A percentile compares a stretch with the other conserved stretches of the same genome.
phyloP scores from a whole-genome alignment of 345 rosid genomes.

The Linum trigynum region DNA sequence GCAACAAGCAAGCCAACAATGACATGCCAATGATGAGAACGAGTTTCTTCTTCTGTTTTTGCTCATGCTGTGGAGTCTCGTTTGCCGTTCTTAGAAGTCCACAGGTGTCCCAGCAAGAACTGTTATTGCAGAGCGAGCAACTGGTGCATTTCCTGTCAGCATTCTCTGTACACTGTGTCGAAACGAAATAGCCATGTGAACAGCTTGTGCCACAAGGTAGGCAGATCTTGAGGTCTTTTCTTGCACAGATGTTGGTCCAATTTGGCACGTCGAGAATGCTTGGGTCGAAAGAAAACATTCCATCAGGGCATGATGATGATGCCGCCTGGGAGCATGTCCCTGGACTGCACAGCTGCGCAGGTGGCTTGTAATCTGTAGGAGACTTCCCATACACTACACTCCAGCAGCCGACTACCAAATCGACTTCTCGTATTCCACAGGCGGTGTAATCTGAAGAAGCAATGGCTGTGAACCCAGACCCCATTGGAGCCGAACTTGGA shows the following conservation, averaged over 20 bases:
- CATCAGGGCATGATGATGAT: slow-evolving; percentile 29
- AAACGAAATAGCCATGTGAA: slow-evolving; percentile 65
- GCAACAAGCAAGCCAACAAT: slow-evolving; percentile 31
- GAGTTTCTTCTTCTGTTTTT: slow-evolving; percentile 37
- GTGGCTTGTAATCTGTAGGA: slow-evolving; percentile 53
- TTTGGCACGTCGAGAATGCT: slow-evolving; percentile 66
- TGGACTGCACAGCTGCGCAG: slow-evolving; percentile 79
- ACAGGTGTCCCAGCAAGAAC: slow-evolving; percentile 61
- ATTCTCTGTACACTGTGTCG: slow-evolving; percentile 56
- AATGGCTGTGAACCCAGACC: slow-evolving; percentile 66
- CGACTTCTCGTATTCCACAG: slow-evolving; percentile 76
- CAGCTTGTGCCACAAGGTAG: slow-evolving; percentile 71
- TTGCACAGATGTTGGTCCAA: slow-evolving; percentile 56
- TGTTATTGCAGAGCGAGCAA: slow-evolving; percentile 92
- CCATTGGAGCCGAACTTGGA: slow-evolving; percentile 51
- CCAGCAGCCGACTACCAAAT: slow-evolving; percentile 88
- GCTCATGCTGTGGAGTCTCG: slow-evolving; percentile 18
- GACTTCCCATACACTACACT: slow-evolving; percentile 26
- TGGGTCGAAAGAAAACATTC: slow-evolving; percentile 73
- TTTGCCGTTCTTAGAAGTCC: slow-evolving; percentile 29
- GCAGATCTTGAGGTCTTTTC: slow-evolving; percentile 62
- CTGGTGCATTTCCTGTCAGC: slow-evolving; percentile 65
- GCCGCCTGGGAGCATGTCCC: slow-evolving; percentile 49
- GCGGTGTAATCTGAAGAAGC: slow-evolving; percentile 79
- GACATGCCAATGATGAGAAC: slow-evolving; percentile 40